Base-by-base conservation (phyloP, 352 stramenopile species). In the Phytophthora pini region DNA sequence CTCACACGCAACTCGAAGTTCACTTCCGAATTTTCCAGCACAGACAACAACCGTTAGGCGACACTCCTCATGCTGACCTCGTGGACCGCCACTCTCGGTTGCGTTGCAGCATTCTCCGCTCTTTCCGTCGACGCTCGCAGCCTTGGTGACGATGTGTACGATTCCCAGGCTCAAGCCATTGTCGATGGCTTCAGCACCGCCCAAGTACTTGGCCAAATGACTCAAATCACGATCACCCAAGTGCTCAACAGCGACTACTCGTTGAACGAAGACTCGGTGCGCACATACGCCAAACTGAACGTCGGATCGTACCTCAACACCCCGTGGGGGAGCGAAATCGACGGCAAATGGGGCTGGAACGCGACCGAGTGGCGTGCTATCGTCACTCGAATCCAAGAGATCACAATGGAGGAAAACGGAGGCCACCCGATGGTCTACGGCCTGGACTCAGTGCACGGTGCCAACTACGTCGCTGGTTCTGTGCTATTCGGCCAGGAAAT, bases 401-500 rank as follows among this genome's bases (percentile, higher is more conserved):
- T 96, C 51, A 81, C 78, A 13, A 77, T 90, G 61, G 62, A 94
- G 36, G 74, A 90, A 38, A 83, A 87, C 22, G 70, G 59, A 5
- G 75, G 77, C 5, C 68, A 87, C 44, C 88, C 85, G 5, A 77
- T 93, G 22, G 72, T 98, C 38, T 97, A 92, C 68, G 93, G 93
- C 0, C 69, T 98, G 15, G 93, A 98, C 70, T 96, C 85, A 31
- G 88, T 97, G n/a, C 93, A 98, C 61, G 93, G 93, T 6, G 91
- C 90, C 2, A 96, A 90, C 59, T 97, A 97, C 71, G 76, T 97
- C 29, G 54, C 70, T 39, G 87, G 82, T 13, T 84, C 92, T 2
- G 79, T 89, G 4, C 74, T 97, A 22, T 96, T 97, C 40, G 87
- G 86, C 0, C 91, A 98, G 59, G 84, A 97, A 45, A 88, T 98